Base-by-base conservation (phyloP, 345 rosid genomes). In the Brassica carinata region DNA sequence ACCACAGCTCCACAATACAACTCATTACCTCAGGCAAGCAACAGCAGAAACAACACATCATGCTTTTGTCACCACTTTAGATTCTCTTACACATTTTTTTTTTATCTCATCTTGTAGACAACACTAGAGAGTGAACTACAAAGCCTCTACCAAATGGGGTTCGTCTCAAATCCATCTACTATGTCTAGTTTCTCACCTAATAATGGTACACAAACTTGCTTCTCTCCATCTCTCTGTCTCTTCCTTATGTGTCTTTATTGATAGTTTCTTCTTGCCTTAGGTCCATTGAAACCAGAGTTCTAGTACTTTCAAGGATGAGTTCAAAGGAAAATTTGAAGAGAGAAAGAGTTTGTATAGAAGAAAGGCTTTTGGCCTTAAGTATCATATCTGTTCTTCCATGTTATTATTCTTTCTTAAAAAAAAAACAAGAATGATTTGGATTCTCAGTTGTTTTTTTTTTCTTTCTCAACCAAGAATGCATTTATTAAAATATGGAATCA, bases 61-160 rank as follows among this genome's bases (percentile, higher is more conserved):
- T 73, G 63, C 11, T 72, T 43, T 71, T 23, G 19, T 5, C 27
- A 30, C 23, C 19, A 8, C 8, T 23, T 11, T n/a, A 34, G 5
- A 5, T 27, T 7, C 19, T 74, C 72, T 78, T 58, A 75, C 29
- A 13, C 66, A 33, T 62, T 1, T 30, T 17, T 19, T 72, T 61
- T 18, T 34, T 26, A 38, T 23, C 59, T 33, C 55, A 15, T 26
- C 55, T 4, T 65, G 27, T 87, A 95, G 99, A 58, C 86, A 65
- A 75, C 76, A 38, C 67, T 91, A 81, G 92, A 91, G 79, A 88
- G 80, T 71, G 97, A 93, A 73, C 85, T 91, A 62, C 98, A 90
- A 63, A 88, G 73, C 83, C 88, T 91, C 69, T 88, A 85, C 81
- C 93, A 90, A 73, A 89, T 91, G 96, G 97, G 94, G 29, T 88